Conservation (phyloP, 306 rosid species). For the Rubus idaeus region DNA sequence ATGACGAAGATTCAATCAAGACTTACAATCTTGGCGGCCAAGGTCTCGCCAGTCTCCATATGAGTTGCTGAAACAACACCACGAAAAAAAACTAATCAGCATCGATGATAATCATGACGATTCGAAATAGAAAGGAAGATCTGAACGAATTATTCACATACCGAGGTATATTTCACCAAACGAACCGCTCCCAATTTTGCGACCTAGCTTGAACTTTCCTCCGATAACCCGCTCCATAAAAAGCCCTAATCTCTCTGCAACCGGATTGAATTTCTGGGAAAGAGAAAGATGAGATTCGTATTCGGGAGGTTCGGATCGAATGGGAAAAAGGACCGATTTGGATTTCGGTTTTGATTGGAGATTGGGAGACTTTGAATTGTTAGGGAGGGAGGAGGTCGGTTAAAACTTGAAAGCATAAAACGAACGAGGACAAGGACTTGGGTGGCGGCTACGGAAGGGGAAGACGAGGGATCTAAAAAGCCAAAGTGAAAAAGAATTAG, state of each 20-base stretch:
- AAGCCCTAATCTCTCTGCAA: not conserved
- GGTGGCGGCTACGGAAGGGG: constrained; percentile 13
- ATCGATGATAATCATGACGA: not conserved
- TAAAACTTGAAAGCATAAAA: not conserved
- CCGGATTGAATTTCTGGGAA: not conserved
- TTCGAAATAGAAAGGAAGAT: not conserved
- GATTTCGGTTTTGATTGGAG: not conserved
- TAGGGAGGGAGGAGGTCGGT: not conserved
- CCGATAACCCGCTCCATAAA: constrained; percentile 64
- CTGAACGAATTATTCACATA: not conserved
- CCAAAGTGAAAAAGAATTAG: not conserved
- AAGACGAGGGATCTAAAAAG: not conserved
- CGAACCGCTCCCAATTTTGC: constrained; percentile 76
- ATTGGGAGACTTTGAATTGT: not conserved
- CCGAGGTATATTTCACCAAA: constrained; percentile 74
- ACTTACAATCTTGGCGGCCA: constrained; percentile 71
- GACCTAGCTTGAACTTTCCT: constrained; percentile 63
- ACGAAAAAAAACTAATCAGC: not conserved
- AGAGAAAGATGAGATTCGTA: not conserved
- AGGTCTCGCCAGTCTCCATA: constrained; percentile 55
- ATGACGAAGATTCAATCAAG: not conserved
- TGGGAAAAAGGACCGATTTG: not conserved
- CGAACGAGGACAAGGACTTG: not conserved
- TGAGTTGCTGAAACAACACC: constrained; percentile 46
- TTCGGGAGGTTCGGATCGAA: constrained; percentile 1